These are phyloP conservation scores for Neurospora sp. DNA, from an alignment of 495 filamentous ascomycete species.

Conservation along the genomic window DNA sequence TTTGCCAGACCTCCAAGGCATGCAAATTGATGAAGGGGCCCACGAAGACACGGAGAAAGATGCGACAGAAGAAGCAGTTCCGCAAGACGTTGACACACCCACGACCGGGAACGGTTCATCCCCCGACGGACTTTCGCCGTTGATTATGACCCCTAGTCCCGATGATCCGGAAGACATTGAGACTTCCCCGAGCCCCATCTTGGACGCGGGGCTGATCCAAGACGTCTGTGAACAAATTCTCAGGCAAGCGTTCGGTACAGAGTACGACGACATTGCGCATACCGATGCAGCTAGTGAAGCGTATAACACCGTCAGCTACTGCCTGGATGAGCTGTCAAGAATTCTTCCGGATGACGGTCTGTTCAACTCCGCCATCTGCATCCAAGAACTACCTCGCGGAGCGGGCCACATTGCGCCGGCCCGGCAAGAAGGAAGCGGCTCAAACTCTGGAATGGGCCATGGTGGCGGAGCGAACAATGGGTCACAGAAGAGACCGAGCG, in stretches of 20 bases:
- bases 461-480: neutral
- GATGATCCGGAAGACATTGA: neutral
- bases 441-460: neutral
- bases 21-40: neutral
- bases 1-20: neutral
- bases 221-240: conserved; percentile 16
- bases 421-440: neutral
- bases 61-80: neutral
- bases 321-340: conserved; percentile 16
- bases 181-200: neutral
- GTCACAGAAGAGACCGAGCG: conserved; percentile 3
- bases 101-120: neutral
- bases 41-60: neutral
- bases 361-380: neutral
- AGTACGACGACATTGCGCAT: conserved; percentile 15
- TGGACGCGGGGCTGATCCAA: conserved; percentile 8
- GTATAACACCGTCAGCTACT: conserved; percentile 15
- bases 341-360: conserved; percentile 9
- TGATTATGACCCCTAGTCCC: neutral
- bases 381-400: conserved; percentile 2
- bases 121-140: neutral
- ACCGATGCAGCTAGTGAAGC: conserved; percentile 6
- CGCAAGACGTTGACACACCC: neutral
- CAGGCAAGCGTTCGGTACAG: conserved; percentile 14
- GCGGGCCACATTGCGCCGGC: neutral